Evolutionary conservation across 306 rosid species (phyloP).

Genomic region (Cyclanthera cordifolia): DNA sequence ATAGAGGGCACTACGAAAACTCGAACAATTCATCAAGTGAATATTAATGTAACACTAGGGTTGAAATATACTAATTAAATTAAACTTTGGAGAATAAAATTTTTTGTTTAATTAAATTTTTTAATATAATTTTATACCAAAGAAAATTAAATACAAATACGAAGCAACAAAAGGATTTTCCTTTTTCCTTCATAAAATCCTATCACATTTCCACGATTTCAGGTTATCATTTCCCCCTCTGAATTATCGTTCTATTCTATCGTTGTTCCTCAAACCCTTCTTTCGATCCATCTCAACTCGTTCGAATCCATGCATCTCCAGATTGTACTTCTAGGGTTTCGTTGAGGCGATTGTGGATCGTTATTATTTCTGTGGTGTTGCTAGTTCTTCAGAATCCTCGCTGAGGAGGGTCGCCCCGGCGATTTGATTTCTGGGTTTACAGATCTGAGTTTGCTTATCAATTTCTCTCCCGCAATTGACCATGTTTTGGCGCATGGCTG

Average conservation of each 20-base stretch:
- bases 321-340: slow-evolving; percentile 15
- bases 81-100: too few species aligned
- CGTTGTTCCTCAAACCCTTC: slow-evolving; percentile 13
- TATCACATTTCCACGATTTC: slow-evolving; percentile 43
- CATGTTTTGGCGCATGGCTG: slow-evolving; percentile 99
- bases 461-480: slow-evolving; percentile 26
- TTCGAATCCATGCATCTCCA: slow-evolving; percentile 17
- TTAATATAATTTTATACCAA: not conserved
- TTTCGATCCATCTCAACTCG: slow-evolving; percentile 32
- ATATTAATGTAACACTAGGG: too few species aligned
- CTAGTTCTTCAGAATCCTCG: slow-evolving; percentile 22
- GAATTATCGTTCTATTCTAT: slow-evolving; percentile 16
- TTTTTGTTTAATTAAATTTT: too few species aligned
- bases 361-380: slow-evolving; percentile 10
- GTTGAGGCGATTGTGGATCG: slow-evolving; percentile 4
- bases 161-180: not conserved
- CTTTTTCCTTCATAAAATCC: not conserved
- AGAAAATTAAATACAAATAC: not conserved
- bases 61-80: too few species aligned
- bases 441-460: slow-evolving; percentile 49
- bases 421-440: slow-evolving; percentile 61
- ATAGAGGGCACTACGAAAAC: too few species aligned
- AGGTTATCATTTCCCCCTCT: slow-evolving; percentile 22
- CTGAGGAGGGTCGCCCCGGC: slow-evolving; percentile 15
- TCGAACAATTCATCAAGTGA: too few species aligned